Percentiles rank a stretch among this genome's conserved stretches.
Conservation (phyloP, 1,284 basidiomycete species). For the Trichosporon sp. region DNA sequence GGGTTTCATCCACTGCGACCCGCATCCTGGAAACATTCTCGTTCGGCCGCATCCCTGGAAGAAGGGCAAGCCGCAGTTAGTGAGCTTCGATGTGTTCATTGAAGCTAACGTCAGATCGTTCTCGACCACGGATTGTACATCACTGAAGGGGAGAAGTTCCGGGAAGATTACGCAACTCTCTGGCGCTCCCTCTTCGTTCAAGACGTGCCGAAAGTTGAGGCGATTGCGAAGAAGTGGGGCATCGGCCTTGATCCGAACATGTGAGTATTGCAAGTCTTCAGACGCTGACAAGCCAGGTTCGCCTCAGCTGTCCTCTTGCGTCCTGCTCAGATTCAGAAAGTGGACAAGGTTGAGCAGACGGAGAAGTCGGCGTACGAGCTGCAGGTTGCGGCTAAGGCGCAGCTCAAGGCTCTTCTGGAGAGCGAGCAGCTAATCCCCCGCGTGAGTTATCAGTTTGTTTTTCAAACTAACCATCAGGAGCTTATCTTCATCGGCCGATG, state of each 20-base stretch:
- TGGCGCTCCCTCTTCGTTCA: constrained; percentile 76
- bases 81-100: constrained; percentile 48
- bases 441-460: constrained; percentile 38
- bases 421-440: constrained; percentile 59
- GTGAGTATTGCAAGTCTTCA: constrained; percentile 58
- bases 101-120: constrained; percentile 56
- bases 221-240: constrained; percentile 72
- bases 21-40: constrained; percentile 76
- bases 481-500: constrained; percentile 80
- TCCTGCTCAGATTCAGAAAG: constrained; percentile 51
- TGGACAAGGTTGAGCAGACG: constrained; percentile 34
- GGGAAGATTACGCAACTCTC: constrained; percentile 71
- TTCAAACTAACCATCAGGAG: constrained; percentile 60
- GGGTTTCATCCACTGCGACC: constrained; percentile 75
- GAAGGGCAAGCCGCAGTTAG: constrained; percentile 70
- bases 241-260: constrained; percentile 72
- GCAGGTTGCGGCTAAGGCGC: constrained; percentile 58
- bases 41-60: constrained; percentile 70
- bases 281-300: constrained; percentile 41
- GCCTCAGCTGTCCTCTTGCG: constrained; percentile 56
- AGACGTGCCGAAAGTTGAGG: constrained; percentile 67
- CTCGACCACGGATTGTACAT: constrained; percentile 89
- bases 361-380: constrained; percentile 55
- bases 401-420: constrained; percentile 59
- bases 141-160: constrained; percentile 66